Base-by-base conservation (phyloP, 257 asterid genomes). In the Forsythia viridissima region DNA sequence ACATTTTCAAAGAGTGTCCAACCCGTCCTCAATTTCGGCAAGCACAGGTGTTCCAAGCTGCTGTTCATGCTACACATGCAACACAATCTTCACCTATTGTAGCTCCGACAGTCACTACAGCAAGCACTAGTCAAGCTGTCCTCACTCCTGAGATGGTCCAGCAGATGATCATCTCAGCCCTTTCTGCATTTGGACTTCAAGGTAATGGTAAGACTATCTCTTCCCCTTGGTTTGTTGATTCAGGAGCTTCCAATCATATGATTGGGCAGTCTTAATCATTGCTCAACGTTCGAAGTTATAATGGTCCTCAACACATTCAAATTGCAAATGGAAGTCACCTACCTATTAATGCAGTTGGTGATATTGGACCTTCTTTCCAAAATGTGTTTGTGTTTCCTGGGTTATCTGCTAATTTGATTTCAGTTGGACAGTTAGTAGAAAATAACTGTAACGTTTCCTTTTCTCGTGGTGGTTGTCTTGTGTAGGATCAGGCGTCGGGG, bases 151-250 rank as follows among this genome's bases (percentile, higher is more conserved):
- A 68, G 38, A 21, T 68, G 20, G 72, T 37, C 42, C 42, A 68
- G 5, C 42, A 8, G n/a, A 68, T 68, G 72, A 68, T 68, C 18
- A 24, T 68, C 41, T 34, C 42, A 12, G n/a, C 43, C 2, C 30
- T 68, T 13, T 13, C 71, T 24, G n/a, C 42, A 21, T 36, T 68
- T 36, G 42, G 70, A 4, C 72, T 68, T 30, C 72, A 68, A 68
- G 12, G 51, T 70, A 70, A 36, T 68, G 72, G 72, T 68, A 68
- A 68, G 42, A 36, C 34, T 0, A 13, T 68, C 41, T 68, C 72
- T 38, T 70, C 52, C 38, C 48, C 74, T 70, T 70, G 74, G 24
- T 70, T 34, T 36, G 74, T 70, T 37, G 51, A 70, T 38, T 70
- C 48, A 24, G 51, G 24, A 6, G 48, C 74, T 13, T 70, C 24